phyloP scores from a whole-genome alignment of 805 yeast genomes.

The Jamesozyma rosinii region DNA sequence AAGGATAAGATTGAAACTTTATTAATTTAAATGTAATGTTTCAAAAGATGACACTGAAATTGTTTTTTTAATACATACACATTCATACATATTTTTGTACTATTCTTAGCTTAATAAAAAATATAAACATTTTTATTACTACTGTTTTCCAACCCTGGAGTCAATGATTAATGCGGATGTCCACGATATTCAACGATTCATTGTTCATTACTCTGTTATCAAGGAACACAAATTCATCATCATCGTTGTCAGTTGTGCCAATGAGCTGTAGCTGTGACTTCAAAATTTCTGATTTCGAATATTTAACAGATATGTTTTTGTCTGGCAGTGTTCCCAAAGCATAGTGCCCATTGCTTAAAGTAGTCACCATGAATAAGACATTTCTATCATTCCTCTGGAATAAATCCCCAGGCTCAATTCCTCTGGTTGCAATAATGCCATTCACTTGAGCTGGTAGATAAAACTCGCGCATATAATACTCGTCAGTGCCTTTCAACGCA shows the following conservation, averaged over 20 bases:
- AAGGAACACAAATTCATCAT: constrained; percentile 3
- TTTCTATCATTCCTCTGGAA: neutral
- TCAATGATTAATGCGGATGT: neutral
- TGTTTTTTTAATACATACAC: neutral
- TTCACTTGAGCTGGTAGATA: constrained; percentile 10
- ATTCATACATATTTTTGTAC: neutral
- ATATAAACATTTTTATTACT: neutral
- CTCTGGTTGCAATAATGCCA: constrained; percentile 2
- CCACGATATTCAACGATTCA: neutral
- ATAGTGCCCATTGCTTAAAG: constrained; percentile 5
- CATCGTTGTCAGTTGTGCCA: constrained; percentile 2
- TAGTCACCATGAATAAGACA: constrained; percentile 2
- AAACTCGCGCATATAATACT: constrained; percentile 6
- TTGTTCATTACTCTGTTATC: constrained; percentile 6
- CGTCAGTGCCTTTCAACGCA: neutral
- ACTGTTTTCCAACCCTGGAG: neutral
- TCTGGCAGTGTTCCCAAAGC: neutral
- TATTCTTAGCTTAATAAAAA: neutral
- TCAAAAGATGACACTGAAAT: constrained; percentile 1
- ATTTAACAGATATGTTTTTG: neutral
- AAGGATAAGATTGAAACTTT: constrained; percentile 98
- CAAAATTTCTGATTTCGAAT: neutral
- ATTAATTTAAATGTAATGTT: constrained; percentile 49
- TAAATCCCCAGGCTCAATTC: neutral
- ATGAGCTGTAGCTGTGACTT: constrained; percentile 2